phyloP scores from a whole-genome alignment of 192 early-diverging fungal genomes.

The Umbelopsis sp. region DNA sequence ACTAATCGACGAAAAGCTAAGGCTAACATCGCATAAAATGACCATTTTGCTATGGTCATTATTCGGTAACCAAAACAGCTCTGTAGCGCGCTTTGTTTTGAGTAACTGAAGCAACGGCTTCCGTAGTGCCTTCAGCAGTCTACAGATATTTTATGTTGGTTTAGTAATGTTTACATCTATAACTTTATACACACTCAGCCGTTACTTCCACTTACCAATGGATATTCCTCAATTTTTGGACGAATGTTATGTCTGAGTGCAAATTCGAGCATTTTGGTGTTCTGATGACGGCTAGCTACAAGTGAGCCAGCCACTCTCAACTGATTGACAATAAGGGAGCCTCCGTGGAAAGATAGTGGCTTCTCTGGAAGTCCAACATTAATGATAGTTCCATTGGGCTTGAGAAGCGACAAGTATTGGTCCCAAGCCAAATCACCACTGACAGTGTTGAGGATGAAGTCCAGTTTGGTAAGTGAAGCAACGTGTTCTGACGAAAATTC shows the following conservation, averaged over 20 bases:
- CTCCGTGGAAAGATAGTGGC: background rate
- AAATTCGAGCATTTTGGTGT: constrained; percentile 68
- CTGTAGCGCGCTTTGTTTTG: constrained; percentile 64
- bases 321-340: constrained; percentile 39
- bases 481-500: constrained; percentile 31
- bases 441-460: constrained; percentile 49
- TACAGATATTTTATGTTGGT: background rate
- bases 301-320: constrained; percentile 60
- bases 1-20: too few relatives aligned
- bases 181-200: background rate
- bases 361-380: constrained; percentile 49
- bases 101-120: constrained; percentile 57
- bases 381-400: constrained; percentile 49
- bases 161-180: too few relatives aligned
- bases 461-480: constrained; percentile 33
- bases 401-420: constrained; percentile 38
- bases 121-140: constrained; percentile 47
- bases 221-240: constrained; percentile 64
- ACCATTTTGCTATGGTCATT: too few relatives aligned
- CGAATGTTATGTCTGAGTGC: constrained; percentile 66
- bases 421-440: constrained; percentile 41
- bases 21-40: too few relatives aligned
- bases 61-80: constrained; percentile 54
- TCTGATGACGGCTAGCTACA: constrained; percentile 59
- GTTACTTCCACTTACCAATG: constrained; percentile 34